Percentiles rank a stretch among this genome's conserved stretches.
Conservation (phyloP, 2,329 filamentous ascomycete species). For the Nannizziopsis arthrosporioides region DNA sequence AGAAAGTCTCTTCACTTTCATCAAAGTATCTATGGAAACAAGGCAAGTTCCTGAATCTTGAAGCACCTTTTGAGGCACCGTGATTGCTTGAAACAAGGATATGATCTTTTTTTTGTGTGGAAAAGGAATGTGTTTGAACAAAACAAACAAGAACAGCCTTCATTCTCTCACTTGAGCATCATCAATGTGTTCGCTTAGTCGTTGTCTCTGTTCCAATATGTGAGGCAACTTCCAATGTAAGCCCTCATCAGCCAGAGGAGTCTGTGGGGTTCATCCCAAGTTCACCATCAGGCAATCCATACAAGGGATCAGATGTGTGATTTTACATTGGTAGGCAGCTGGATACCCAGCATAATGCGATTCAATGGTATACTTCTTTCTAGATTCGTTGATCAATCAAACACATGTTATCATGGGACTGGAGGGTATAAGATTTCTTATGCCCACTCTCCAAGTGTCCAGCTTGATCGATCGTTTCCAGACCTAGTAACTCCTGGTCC, state of each 20-base stretch:
- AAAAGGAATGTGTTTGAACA: not conserved
- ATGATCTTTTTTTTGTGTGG: not conserved
- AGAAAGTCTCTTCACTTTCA: not conserved
- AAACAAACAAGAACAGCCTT: not conserved
- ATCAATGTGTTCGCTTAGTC: not conserved
- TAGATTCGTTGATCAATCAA: too few relatives aligned
- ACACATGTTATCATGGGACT: too few relatives aligned
- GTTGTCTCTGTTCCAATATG: not conserved
- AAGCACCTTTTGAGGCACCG: not conserved
- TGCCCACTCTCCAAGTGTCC: conserved; percentile 39
- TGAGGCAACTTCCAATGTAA: too few relatives aligned
- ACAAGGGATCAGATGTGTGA: too few relatives aligned
- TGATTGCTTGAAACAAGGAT: not conserved
- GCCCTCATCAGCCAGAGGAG: too few relatives aligned
- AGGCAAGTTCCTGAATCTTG: not conserved
- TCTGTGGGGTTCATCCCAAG: too few relatives aligned
- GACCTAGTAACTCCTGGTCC: conserved; percentile 21
- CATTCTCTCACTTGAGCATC: conserved; percentile 1
- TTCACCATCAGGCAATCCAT: too few relatives aligned
- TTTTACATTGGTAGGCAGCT: too few relatives aligned
- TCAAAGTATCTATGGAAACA: not conserved
- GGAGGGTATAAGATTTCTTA: conserved; percentile 1
- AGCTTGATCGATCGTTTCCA: conserved; percentile 37
- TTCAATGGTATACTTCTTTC: too few relatives aligned
- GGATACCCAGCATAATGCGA: too few relatives aligned